Conservation (phyloP, 2,329 filamentous ascomycete genomes). For the Teratosphaeria destructans region DNA sequence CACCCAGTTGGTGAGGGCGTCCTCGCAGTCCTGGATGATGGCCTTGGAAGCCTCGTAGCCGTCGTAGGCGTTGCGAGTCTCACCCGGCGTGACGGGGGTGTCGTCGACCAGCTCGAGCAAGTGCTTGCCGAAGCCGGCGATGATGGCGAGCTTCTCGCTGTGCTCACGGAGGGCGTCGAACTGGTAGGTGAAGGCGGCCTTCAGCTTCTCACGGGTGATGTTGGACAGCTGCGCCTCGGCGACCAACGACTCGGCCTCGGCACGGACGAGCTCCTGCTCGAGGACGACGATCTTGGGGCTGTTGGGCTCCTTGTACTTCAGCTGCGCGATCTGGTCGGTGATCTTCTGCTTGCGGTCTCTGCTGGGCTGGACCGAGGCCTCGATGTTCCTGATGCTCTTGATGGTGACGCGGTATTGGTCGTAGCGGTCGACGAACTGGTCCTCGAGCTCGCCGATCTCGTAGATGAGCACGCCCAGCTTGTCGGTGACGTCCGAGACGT, state of each 20-base stretch:
- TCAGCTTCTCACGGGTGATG: slow-evolving; percentile 98
- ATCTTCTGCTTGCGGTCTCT: slow-evolving; percentile 99
- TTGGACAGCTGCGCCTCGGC: slow-evolving; percentile 97
- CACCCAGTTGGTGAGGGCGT: slow-evolving; percentile 95
- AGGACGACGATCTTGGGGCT: slow-evolving; percentile 95
- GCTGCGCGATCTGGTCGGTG: slow-evolving; percentile 93
- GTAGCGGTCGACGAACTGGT: slow-evolving; percentile 97
- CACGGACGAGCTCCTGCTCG: slow-evolving; percentile 95
- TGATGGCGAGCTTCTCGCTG: slow-evolving; percentile 95
- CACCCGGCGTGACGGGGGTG: slow-evolving; percentile 89
- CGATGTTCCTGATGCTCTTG: slow-evolving; percentile 98
- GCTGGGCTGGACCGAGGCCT: slow-evolving; percentile 95
- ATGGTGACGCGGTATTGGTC: slow-evolving; percentile 99
- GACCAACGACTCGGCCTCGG: slow-evolving; percentile 96
- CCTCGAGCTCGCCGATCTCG: slow-evolving; percentile 95
- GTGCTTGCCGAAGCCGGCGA: slow-evolving; percentile 95
- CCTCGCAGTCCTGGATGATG: slow-evolving; percentile 98
- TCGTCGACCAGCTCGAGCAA: slow-evolving; percentile 95
- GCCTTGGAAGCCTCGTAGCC: slow-evolving; percentile 97
- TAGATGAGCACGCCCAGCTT: slow-evolving; percentile 97
- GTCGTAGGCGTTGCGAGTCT: slow-evolving; percentile 91
- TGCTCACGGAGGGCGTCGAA: slow-evolving; percentile 96
- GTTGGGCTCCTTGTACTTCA: slow-evolving; percentile 99
- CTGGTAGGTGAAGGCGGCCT: slow-evolving; percentile 95
- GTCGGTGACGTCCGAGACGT: slow-evolving; percentile 97